phyloP scores from a whole-genome alignment of 768 basidiomycete genomes.

The Tephrocybe sp. region DNA sequence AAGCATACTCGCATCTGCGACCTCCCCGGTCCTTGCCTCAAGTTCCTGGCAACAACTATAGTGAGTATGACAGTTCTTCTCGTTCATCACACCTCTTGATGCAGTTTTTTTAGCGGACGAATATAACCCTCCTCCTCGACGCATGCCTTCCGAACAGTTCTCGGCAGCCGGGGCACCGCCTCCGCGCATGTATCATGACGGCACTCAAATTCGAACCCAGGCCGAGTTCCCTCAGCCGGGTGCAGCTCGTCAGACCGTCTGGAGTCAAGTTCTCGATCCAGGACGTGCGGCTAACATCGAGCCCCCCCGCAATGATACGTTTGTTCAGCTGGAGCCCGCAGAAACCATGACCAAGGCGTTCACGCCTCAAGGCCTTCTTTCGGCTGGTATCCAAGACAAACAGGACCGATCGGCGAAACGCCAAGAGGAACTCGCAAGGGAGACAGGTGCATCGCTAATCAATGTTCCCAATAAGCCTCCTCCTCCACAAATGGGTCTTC shows the following conservation, averaged over 20 bases:
- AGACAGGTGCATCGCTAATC: conserved; percentile 88
- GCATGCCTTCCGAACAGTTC: conserved; percentile 54
- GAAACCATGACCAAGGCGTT: conserved; percentile 91
- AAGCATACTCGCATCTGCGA: conserved; percentile 48
- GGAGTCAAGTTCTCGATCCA: conserved; percentile 88
- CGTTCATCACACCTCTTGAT: conserved; percentile 14
- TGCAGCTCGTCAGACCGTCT: conserved; percentile 68
- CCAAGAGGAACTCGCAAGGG: conserved; percentile 92
- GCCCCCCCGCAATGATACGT: conserved; percentile 51
- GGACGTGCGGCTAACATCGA: conserved; percentile 47
- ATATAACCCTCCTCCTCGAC: conserved; percentile 41
- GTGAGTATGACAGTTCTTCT: conserved; percentile 33
- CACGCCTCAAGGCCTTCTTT: conserved; percentile 90
- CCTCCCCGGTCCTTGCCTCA: conserved; percentile 68
- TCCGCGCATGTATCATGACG: conserved; percentile 56
- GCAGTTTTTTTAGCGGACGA: conserved; percentile 35
- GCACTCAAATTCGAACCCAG: conserved; percentile 51
- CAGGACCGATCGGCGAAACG: conserved; percentile 94
- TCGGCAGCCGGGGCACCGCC: conserved; percentile 28
- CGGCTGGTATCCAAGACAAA: conserved; percentile 93
- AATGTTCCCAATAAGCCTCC: conserved; percentile 96
- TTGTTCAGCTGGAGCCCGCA: conserved; percentile 73
- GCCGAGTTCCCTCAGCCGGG: conserved; percentile 54
- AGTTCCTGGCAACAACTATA: conserved; percentile 47
- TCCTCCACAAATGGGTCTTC: conserved; percentile 90